Base-by-base conservation (phyloP, 352 stramenopile genomes). In the Phytophthora ohioensis region DNA sequence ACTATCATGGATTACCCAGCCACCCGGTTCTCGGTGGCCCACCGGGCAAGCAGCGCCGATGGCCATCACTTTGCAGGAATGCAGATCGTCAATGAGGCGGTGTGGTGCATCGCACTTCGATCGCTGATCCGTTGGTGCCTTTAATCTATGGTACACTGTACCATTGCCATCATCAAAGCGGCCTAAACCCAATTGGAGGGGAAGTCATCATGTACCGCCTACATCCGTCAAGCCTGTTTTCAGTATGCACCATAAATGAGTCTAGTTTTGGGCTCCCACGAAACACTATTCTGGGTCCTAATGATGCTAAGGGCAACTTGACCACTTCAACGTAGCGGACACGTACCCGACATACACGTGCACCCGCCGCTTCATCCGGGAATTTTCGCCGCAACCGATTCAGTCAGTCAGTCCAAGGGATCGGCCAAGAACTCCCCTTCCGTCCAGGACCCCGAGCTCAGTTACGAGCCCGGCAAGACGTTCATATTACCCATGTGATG, bases 391-490 rank as follows among this genome's bases (percentile, higher is more conserved):
- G 17, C 46, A 36, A 6, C 31, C 30, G 4, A 51, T 5, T 36
- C 6, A 58, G 27, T 31, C 31, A 35, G 8, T n/a, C 21, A 48
- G 30, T 38, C 47, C 34, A 27, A 57, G 46, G 46, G 46, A 58
- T 51, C 47, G 52, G 5, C 58, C 47, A 66, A 45, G 58, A 17
- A 57, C 17, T 38, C 36, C 4, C 53, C 53, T 34, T 32, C 27
- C 35, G 57, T n/a, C 6, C 41, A 5, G 21, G 21, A 27, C 21
- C 45, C 57, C 8, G 58, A 66, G 46, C 57, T 57, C 45, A 65
- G 57, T 3, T 65, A 49, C 27, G 57, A 65, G 57, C 57, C 61
- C 27, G 68, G 54, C 62, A 64, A 72, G 47, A 57, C 30, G 34
- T 57, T 79, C 51, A 64, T 80, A 27, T 27, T 27, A 27, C 21